These are phyloP conservation scores for Ephemerocybe angulata DNA, from an alignment of 768 basidiomycete species.

Conservation along the genomic window DNA sequence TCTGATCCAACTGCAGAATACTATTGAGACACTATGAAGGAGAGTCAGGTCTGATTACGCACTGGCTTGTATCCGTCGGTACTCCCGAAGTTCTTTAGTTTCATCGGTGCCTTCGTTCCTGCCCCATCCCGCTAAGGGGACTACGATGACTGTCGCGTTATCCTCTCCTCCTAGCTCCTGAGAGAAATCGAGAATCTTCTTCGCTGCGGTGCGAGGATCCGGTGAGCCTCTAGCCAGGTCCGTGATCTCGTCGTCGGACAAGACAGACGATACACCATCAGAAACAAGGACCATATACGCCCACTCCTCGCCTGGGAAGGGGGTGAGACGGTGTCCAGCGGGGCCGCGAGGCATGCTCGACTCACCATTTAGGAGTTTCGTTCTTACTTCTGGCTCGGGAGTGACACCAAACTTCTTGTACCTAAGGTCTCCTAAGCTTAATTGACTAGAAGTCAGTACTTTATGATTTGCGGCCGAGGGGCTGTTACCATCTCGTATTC, in stretches of 20 bases:
- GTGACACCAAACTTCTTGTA: conserved; percentile 91
- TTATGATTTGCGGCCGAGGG: not conserved
- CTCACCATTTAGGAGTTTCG: conserved; percentile 71
- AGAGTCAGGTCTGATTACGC: conserved; percentile 12
- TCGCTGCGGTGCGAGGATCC: conserved; percentile 78
- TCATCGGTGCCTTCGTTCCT: conserved; percentile 73
- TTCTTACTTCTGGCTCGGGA: conserved; percentile 84
- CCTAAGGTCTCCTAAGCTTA: conserved; percentile 81
- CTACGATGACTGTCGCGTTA: conserved; percentile 86
- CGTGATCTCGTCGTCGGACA: conserved; percentile 92
- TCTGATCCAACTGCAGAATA: conserved; percentile 52
- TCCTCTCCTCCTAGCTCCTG: conserved; percentile 88
- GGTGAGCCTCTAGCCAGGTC: conserved; percentile 75
- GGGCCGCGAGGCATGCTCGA: too few relatives aligned
- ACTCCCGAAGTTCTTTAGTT: conserved; percentile 81
- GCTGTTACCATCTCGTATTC: conserved; percentile 77
- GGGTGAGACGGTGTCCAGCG: too few relatives aligned
- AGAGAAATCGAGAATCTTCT: conserved; percentile 77
- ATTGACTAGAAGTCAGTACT: not conserved
- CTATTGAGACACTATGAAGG: not conserved
- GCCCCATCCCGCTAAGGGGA: conserved; percentile 93
- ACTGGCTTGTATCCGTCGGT: conserved; percentile 66
- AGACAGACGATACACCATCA: conserved; percentile 86
- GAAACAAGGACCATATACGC: conserved; percentile 87
- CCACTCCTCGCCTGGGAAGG: conserved; percentile 81